Conservation (phyloP, 1,284 basidiomycete genomes). For the Hymenochaete sp. region DNA sequence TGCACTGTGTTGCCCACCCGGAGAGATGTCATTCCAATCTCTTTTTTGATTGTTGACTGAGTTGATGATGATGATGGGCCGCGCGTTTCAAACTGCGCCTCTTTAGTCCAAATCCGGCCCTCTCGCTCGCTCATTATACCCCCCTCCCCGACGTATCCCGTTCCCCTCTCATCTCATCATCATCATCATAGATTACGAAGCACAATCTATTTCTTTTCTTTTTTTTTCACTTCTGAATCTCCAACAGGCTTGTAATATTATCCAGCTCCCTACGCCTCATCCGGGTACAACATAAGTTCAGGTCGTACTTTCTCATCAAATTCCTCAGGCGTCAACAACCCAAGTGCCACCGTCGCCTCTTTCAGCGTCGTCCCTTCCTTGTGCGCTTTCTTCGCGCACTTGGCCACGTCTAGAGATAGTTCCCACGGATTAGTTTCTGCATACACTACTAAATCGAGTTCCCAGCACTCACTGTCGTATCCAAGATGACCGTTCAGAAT, state of each 20-base stretch:
- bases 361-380: conserved; percentile 95
- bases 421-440: background rate
- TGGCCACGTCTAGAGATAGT: conserved; percentile 73
- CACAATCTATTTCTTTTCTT: background rate
- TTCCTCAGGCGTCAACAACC: conserved; percentile 82
- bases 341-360: conserved; percentile 85
- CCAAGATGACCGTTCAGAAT: conserved; percentile 90
- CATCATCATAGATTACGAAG: background rate
- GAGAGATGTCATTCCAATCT: too few species aligned
- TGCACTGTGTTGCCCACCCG: too few species aligned
- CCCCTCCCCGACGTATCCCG: background rate
- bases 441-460: conserved; percentile 7
- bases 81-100: background rate
- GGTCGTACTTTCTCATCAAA: conserved; percentile 95
- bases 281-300: conserved; percentile 78
- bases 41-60: too few species aligned
- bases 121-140: too few species aligned
- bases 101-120: background rate
- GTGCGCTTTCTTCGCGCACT: conserved; percentile 99
- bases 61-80: too few species aligned
- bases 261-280: conserved; percentile 41
- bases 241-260: background rate
- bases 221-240: background rate
- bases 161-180: background rate
- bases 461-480: conserved; percentile 75